phyloP scores from a whole-genome alignment of 768 basidiomycete genomes.

The Lentinula aciculospora region DNA sequence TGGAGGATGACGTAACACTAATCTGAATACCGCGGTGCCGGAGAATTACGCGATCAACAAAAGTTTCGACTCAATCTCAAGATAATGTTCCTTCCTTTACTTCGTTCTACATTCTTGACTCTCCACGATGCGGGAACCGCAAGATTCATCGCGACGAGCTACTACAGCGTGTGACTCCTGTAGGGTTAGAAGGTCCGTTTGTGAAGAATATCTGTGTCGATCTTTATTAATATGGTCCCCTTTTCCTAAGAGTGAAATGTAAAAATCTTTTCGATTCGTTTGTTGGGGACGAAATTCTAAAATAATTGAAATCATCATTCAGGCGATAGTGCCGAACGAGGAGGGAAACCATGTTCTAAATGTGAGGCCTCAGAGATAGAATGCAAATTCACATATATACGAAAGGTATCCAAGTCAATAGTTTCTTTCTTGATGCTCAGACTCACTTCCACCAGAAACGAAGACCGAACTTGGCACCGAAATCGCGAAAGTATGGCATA shows the following conservation, averaged over 20 bases:
- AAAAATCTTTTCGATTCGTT: background rate
- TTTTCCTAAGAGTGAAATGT: background rate
- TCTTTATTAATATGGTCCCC: background rate
- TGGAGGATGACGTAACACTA: background rate
- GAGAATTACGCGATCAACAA: background rate
- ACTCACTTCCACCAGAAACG: background rate
- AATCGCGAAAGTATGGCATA: background rate
- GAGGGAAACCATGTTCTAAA: background rate
- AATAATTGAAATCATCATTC: background rate
- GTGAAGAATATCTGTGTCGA: background rate
- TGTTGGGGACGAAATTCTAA: background rate
- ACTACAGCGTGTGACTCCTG: background rate
- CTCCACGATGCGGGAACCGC: background rate
- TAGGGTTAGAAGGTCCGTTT: background rate
- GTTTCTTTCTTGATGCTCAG: background rate
- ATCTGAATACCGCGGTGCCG: background rate
- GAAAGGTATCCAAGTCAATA: background rate
- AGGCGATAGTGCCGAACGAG: constrained; percentile 1
- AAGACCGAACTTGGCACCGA: background rate
- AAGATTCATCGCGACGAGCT: no score
- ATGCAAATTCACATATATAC: constrained; percentile 4
- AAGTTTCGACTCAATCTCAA: background rate
- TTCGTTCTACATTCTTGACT: background rate
- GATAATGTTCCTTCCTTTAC: background rate
- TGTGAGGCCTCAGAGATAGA: background rate